phyloP scores from a whole-genome alignment of 805 yeast genomes.

The Candida peoriensis region DNA sequence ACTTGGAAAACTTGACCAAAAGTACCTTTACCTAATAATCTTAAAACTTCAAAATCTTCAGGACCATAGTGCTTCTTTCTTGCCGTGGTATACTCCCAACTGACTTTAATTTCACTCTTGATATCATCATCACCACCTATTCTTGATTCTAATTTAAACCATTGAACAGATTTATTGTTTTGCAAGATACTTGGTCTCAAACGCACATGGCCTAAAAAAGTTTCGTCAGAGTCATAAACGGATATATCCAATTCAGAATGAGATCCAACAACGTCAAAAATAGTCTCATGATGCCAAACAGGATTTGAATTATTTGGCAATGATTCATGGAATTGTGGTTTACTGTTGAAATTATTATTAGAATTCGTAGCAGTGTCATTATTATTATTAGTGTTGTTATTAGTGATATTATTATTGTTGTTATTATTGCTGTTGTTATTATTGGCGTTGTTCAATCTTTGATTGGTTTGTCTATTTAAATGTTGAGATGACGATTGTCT shows the following conservation, averaged over 20 bases:
- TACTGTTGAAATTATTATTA: not conserved
- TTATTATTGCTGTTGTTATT: not conserved
- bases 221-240: constrained; percentile 88
- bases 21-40: constrained; percentile 92
- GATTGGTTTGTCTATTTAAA: constrained; percentile 25
- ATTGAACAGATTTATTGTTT: constrained; percentile 41
- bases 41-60: constrained; percentile 85
- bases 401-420: constrained; percentile 2
- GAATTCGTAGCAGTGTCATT: no score
- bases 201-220: constrained; percentile 80
- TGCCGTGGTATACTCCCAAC: constrained; percentile 66
- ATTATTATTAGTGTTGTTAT: constrained; percentile 4
- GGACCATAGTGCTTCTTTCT: constrained; percentile 84
- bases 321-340: constrained; percentile 6
- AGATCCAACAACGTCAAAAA: constrained; percentile 85
- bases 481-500: constrained; percentile 40
- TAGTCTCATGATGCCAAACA: constrained; percentile 88
- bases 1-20: constrained; percentile 98
- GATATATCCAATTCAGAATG: constrained; percentile 82
- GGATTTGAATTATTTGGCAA: constrained; percentile 52
- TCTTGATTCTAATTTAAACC: constrained; percentile 74
- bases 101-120: constrained; percentile 71
- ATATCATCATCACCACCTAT: constrained; percentile 68
- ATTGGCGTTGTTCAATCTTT: constrained; percentile 10
- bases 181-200: constrained; percentile 52